Conservation (phyloP, 1,139 yeast species). For the Pneumocystis sp. region DNA sequence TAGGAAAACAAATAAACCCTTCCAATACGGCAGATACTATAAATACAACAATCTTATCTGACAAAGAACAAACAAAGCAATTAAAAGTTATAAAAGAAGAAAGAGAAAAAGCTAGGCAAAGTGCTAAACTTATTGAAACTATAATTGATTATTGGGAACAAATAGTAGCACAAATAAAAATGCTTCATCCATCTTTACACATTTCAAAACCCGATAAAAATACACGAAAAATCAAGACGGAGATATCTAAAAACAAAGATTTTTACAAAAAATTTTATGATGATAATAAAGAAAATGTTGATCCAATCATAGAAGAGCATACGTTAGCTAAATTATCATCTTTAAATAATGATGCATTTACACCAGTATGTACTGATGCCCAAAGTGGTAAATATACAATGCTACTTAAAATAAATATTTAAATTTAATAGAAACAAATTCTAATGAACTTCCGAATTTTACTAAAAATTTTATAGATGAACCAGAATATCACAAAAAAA, state of each 20-base stretch:
- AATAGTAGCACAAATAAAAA: neutral
- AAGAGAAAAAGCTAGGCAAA: slow-evolving; percentile 5
- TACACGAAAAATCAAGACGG: neutral
- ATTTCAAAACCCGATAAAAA: neutral
- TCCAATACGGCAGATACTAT: neutral
- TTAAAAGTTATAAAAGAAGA: slow-evolving; percentile 9
- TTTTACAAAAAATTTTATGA: neutral
- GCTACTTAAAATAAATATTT: neutral
- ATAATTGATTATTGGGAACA: slow-evolving; percentile 6
- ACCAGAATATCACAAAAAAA: neutral
- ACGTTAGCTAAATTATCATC: neutral
- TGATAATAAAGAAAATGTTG: neutral
- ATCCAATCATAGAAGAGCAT: neutral
- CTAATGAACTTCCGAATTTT: neutral
- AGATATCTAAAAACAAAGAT: neutral
- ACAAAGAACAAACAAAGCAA: slow-evolving; percentile 3
- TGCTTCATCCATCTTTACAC: neutral
- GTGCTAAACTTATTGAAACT: slow-evolving; percentile 5
- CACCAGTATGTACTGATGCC: neutral
- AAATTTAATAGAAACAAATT: neutral
- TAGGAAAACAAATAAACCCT: slow-evolving; percentile 3
- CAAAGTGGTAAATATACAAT: neutral
- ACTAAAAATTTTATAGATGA: neutral
- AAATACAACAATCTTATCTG: slow-evolving; percentile 2
- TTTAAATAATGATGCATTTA: neutral